A percentile compares a stretch with the other conserved stretches of the same genome.
Conservation (phyloP, 805 yeast species). For the Nakazawaea anatomiae region DNA sequence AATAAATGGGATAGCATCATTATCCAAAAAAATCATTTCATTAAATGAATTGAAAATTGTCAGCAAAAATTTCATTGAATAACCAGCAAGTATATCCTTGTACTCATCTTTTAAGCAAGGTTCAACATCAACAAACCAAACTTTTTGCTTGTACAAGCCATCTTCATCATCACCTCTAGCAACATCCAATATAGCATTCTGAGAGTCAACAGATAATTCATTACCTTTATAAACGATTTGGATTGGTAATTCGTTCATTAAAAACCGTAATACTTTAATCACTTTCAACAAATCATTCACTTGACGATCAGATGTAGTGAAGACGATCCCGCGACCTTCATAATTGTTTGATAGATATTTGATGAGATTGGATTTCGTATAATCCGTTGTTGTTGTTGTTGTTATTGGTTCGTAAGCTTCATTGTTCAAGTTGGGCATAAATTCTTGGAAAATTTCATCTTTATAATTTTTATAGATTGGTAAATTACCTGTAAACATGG, state of each 20-base stretch:
- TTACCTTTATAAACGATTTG: conserved; percentile 16
- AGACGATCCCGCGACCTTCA: conserved; percentile 38
- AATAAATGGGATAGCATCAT: conserved; percentile 35
- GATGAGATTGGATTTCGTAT: not conserved
- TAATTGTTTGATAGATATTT: not conserved
- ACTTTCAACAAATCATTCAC: conserved; percentile 17
- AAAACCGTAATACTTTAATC: conserved; percentile 15
- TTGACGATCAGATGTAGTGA: conserved; percentile 41
- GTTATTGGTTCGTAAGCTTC: not conserved
- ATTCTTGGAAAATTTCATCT: conserved; percentile 16
- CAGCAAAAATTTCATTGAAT: conserved; percentile 31
- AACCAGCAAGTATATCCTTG: conserved; percentile 20
- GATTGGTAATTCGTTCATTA: conserved; percentile 18
- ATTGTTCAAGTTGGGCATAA: conserved; percentile 9
- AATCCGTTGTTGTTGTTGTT: not conserved
- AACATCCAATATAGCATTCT: conserved; percentile 17
- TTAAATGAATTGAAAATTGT: conserved; percentile 30
- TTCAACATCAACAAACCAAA: conserved; percentile 16
- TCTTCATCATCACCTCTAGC: conserved; percentile 14
- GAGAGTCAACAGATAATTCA: conserved; percentile 23
- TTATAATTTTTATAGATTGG: conserved; percentile 13
- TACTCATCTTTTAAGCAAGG: conserved; percentile 1
- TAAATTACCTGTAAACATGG: conserved; percentile 3
- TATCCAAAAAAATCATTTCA: conserved; percentile 34
- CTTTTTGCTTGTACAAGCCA: conserved; percentile 11